Evolutionary conservation across 768 basidiomycete species (phyloP).

Genomic region (Ramaria sp.): DNA sequence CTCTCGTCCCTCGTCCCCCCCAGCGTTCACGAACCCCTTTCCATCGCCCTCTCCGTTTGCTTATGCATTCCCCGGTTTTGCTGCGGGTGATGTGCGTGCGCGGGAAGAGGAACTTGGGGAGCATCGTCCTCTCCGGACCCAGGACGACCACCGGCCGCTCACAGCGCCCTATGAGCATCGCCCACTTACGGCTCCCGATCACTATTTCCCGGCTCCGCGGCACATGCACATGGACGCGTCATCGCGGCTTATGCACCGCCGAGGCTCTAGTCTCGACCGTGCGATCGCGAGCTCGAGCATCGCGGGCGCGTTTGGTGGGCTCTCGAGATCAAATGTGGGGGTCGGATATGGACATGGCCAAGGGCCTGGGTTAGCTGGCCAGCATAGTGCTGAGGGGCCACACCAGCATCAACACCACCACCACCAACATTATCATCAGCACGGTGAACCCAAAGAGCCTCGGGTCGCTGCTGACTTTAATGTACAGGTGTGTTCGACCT

Average conservation of each 20-base stretch:
- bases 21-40: constrained; percentile 1
- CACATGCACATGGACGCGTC: no score
- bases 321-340: background rate
- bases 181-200: background rate
- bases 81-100: background rate
- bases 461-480: no score
- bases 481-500: no score
- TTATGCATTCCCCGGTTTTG: background rate
- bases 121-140: background rate
- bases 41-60: background rate
- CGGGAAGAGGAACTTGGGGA: background rate
- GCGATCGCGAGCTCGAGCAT: constrained; percentile 4
- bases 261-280: constrained; percentile 3
- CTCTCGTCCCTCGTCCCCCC: background rate
- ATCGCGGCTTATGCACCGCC: background rate
- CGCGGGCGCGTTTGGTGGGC: background rate
- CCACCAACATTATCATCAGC: no score
- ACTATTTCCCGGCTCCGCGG: background rate
- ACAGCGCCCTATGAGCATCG: background rate
- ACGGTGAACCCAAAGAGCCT: no score
- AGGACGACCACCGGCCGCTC: no score
- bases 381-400: background rate
- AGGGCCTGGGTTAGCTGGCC: background rate
- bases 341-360: background rate
- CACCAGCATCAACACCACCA: no score